Conservation (phyloP, 495 filamentous ascomycete species). For the Aspergillus taichungensis region DNA sequence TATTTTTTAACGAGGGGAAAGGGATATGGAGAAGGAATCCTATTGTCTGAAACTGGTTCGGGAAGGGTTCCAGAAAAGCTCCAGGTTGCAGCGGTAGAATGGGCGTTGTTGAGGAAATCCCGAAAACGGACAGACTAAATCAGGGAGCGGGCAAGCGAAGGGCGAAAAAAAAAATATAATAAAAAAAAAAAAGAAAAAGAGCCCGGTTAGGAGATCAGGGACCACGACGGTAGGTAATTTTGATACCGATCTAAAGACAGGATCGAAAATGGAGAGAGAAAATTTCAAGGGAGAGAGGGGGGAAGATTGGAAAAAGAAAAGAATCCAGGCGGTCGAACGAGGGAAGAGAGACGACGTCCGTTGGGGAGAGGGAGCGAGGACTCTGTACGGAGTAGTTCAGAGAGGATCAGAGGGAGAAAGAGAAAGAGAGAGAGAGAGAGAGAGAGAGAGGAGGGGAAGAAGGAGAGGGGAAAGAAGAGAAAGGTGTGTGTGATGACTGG, state of each 20-base stretch:
- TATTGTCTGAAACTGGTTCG: too few relatives aligned
- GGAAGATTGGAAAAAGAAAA: slow-evolving; percentile 3
- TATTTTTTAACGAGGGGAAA: too few relatives aligned
- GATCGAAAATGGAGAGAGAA: not conserved
- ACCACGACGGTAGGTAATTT: too few relatives aligned
- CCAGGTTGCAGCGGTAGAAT: too few relatives aligned
- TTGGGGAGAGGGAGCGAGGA: slow-evolving; percentile 2
- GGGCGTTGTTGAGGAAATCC: not conserved
- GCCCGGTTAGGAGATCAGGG: too few relatives aligned
- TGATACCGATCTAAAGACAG: not conserved
- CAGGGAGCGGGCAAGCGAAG: not conserved
- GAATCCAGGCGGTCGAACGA: slow-evolving; percentile 7
- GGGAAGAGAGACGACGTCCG: slow-evolving; percentile 4
- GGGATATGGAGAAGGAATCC: too few relatives aligned
- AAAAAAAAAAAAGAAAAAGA: not conserved
- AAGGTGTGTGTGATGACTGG: slow-evolving; percentile 5
- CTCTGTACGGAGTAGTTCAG: too few relatives aligned
- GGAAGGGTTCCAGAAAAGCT: too few relatives aligned
- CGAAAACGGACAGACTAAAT: not conserved
- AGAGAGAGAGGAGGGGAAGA: slow-evolving; percentile 5
- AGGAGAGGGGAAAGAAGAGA: slow-evolving; percentile 7
- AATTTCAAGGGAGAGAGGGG: slow-evolving; percentile 3
- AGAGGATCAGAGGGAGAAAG: slow-evolving; percentile 8
- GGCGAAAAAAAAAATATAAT: not conserved
- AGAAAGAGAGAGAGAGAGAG: slow-evolving; percentile 9